A percentile compares a stretch with the other conserved stretches of the same genome.
phyloP scores from a whole-genome alignment of 176 grass and related monocot genomes.

The Avena sativa region DNA sequence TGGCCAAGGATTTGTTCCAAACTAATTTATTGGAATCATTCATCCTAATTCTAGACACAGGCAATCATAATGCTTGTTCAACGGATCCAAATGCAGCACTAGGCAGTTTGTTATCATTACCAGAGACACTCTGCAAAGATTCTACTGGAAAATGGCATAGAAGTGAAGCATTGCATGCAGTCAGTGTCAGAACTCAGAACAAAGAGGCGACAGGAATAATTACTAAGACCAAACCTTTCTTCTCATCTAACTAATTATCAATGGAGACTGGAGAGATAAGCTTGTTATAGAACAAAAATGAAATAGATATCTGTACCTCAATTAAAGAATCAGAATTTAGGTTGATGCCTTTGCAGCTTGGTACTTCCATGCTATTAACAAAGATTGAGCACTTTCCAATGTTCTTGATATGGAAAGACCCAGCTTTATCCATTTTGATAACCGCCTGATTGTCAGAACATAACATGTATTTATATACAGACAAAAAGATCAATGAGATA shows the following conservation, averaged over 20 bases:
- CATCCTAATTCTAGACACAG: neutral
- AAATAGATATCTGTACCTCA: slow-evolving; percentile 58
- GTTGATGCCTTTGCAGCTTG: slow-evolving; percentile 69
- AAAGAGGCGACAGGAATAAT: slow-evolving; percentile 2
- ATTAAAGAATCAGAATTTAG: slow-evolving; percentile 77
- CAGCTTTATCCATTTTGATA: slow-evolving; percentile 93
- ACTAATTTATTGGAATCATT: slow-evolving; percentile 1
- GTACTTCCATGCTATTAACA: slow-evolving; percentile 95
- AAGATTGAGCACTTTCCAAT: slow-evolving; percentile 85
- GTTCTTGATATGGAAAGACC: slow-evolving; percentile 89
- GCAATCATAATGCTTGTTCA: neutral
- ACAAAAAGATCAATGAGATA: slow-evolving; percentile 12
- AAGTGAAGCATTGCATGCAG: neutral
- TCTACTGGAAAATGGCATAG: neutral
- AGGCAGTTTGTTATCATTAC: slow-evolving; percentile 2
- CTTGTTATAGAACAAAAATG: neutral
- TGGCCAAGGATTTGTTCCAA: neutral
- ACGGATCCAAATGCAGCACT: slow-evolving; percentile 10
- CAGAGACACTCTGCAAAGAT: neutral
- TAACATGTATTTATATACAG: slow-evolving; percentile 34
- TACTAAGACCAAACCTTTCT: slow-evolving; percentile 1
- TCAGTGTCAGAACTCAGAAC: neutral
- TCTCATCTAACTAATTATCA: slow-evolving; percentile 6
- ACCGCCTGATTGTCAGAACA: slow-evolving; percentile 69
- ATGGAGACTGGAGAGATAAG: slow-evolving; percentile 9